Evolutionary conservation across 2,329 filamentous ascomycete species (phyloP).

Genomic region (Sphaerulina populicola): DNA sequence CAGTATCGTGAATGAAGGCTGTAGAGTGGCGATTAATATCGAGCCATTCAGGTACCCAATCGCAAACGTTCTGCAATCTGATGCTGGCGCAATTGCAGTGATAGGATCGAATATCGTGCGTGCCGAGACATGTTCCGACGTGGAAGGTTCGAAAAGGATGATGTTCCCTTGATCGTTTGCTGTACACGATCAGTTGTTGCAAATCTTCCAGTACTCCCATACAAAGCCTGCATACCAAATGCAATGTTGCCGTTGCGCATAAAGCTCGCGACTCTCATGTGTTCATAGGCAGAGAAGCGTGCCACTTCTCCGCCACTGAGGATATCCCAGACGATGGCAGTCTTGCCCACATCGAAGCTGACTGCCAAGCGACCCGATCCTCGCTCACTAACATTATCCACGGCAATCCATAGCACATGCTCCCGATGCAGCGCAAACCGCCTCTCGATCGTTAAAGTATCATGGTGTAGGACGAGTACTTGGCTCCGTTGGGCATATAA

Average conservation of each 20-base stretch:
- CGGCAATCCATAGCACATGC: conserved; percentile 72
- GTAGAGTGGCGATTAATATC: conserved; percentile 77
- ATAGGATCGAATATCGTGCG: conserved; percentile 92
- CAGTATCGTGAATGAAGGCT: conserved; percentile 86
- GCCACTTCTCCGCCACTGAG: conserved; percentile 84
- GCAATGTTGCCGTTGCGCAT: conserved; percentile 96
- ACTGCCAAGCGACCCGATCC: conserved; percentile 80
- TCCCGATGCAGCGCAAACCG: conserved; percentile 77
- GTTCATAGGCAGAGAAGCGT: conserved; percentile 85
- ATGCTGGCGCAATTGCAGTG: conserved; percentile 79
- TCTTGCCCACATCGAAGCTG: conserved; percentile 85
- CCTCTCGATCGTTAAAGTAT: conserved; percentile 80
- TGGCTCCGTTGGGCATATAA: conserved; percentile 76
- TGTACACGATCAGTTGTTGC: conserved; percentile 34
- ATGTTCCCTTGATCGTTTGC: conserved; percentile 89
- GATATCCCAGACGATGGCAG: conserved; percentile 93
- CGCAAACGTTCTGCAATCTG: conserved; percentile 89
- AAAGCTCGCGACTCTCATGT: conserved; percentile 77
- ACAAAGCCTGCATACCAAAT: conserved; percentile 59
- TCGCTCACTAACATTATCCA: conserved; percentile 83
- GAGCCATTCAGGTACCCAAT: conserved; percentile 96
- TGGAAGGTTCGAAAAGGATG: conserved; percentile 86
- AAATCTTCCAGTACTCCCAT: too few species aligned
- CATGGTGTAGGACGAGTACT: conserved; percentile 83
- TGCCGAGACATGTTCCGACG: conserved; percentile 83